Evolutionary conservation across 1,139 yeast species (phyloP).

Genomic region (Yamadazyma conglobata): DNA sequence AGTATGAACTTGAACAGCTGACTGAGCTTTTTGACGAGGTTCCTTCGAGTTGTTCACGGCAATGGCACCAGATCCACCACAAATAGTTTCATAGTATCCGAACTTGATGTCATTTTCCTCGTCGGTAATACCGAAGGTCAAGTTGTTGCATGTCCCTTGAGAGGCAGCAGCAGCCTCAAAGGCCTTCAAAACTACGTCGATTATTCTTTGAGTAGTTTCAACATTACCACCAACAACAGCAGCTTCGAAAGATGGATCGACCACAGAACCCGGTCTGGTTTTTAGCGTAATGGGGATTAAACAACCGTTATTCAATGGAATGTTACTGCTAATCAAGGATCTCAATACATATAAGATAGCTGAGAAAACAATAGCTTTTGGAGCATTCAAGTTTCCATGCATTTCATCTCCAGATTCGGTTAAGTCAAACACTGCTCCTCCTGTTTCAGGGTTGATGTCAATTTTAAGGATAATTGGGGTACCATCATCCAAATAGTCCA

Average conservation of each 20-base stretch:
- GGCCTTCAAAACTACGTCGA: constrained; percentile 16
- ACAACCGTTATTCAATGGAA: constrained; percentile 85
- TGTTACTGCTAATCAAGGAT: constrained; percentile 69
- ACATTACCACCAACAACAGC: constrained; percentile 47
- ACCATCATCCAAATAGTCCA: constrained; percentile 45
- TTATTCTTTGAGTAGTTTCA: constrained; percentile 42
- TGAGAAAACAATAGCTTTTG: constrained; percentile 70
- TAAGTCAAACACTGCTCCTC: constrained; percentile 41
- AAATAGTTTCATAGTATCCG: constrained; percentile 49
- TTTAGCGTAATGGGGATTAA: constrained; percentile 62
- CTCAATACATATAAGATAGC: constrained; percentile 77
- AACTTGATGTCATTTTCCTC: constrained; percentile 33
- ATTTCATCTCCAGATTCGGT: constrained; percentile 42
- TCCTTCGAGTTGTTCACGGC: constrained; percentile 19
- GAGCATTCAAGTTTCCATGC: constrained; percentile 45
- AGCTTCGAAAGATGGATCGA: constrained; percentile 70
- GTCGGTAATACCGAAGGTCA: constrained; percentile 46
- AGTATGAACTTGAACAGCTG: constrained; percentile 47
- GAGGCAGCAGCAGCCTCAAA: constrained; percentile 60
- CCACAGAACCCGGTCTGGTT: constrained; percentile 67
- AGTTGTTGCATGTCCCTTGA: constrained; percentile 49
- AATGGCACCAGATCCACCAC: constrained; percentile 47
- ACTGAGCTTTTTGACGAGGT: constrained; percentile 47
- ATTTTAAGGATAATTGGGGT: constrained; percentile 38
- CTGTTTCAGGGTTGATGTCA: constrained; percentile 30